Conservation (phyloP, 2,329 filamentous ascomycete genomes). For the Clathrospora elynae region DNA sequence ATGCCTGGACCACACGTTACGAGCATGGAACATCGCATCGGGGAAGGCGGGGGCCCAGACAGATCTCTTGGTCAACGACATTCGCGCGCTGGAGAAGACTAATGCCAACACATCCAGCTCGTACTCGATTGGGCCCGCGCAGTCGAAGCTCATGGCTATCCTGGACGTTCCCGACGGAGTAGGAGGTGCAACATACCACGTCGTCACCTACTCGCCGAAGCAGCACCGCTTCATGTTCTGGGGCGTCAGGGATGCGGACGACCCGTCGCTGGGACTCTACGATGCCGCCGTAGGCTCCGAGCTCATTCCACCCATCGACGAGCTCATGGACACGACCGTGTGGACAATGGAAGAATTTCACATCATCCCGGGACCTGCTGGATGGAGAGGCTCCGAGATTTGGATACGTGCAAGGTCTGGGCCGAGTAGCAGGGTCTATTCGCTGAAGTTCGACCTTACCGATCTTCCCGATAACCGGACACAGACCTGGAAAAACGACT, state of each 20-base stretch:
- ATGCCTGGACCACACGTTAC: slow-evolving; percentile 84
- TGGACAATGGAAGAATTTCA: slow-evolving; percentile 58
- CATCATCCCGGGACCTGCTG: slow-evolving; percentile 44
- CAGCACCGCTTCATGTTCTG: slow-evolving; percentile 96
- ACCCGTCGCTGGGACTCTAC: slow-evolving; percentile 64
- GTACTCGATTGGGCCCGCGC: slow-evolving; percentile 78
- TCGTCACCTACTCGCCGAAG: slow-evolving; percentile 86
- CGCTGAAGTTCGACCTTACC: slow-evolving; percentile 74
- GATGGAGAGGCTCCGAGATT: slow-evolving; percentile 50
- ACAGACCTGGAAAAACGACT: slow-evolving; percentile 67
- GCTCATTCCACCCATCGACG: slow-evolving; percentile 66
- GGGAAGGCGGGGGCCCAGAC: slow-evolving; percentile 76
- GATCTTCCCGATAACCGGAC: slow-evolving; percentile 67
- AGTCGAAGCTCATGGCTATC: slow-evolving; percentile 76
- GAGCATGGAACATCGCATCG: slow-evolving; percentile 85
- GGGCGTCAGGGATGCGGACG: slow-evolving; percentile 69
- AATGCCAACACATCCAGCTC: too few relatives aligned
- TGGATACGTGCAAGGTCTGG: slow-evolving; percentile 62
- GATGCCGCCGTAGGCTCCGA: slow-evolving; percentile 70
- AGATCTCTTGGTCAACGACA: slow-evolving; percentile 72
- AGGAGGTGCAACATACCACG: slow-evolving; percentile 60
- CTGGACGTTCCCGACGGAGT: slow-evolving; percentile 61
- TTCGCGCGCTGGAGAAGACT: slow-evolving; percentile 66
- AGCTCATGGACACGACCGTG: slow-evolving; percentile 57
- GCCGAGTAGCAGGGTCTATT: slow-evolving; percentile 65